Evolutionary conservation across 2,329 filamentous ascomycete genomes (phyloP).

Genomic region (Diaporthe amygdali): DNA sequence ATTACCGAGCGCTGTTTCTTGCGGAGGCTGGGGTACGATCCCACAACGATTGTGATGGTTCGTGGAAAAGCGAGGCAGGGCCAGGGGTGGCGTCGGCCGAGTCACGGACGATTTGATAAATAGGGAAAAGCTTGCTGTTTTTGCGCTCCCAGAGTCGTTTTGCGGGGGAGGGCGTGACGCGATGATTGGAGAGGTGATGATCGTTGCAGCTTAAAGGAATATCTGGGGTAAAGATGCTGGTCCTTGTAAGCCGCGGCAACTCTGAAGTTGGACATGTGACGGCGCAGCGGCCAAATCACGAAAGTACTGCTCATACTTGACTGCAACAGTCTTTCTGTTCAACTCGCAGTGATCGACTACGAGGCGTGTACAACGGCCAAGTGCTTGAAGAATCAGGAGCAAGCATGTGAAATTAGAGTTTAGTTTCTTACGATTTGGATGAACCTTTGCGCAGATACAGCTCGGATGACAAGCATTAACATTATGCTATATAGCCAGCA

Average conservation of each 20-base stretch:
- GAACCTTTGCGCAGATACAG: not conserved
- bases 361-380: not conserved
- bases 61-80: not conserved
- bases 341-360: not conserved
- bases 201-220: not conserved
- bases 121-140: not conserved
- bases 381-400: not conserved
- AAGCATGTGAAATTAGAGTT: not conserved
- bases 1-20: not conserved
- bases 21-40: not conserved
- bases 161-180: constrained; percentile 13
- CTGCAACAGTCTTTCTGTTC: too few species aligned
- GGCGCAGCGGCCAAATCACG: not conserved
- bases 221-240: not conserved
- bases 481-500: not conserved
- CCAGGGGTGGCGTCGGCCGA: constrained; percentile 7
- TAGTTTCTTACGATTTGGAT: not conserved
- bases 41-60: not conserved
- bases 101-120: constrained; percentile 9
- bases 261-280: not conserved
- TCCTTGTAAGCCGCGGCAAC: constrained; percentile 6
- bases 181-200: not conserved
- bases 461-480: not conserved
- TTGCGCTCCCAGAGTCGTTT: not conserved
- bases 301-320: not conserved